Base-by-base conservation (phyloP, 2,329 filamentous ascomycete species). In the Cladosporium oxysporum region DNA sequence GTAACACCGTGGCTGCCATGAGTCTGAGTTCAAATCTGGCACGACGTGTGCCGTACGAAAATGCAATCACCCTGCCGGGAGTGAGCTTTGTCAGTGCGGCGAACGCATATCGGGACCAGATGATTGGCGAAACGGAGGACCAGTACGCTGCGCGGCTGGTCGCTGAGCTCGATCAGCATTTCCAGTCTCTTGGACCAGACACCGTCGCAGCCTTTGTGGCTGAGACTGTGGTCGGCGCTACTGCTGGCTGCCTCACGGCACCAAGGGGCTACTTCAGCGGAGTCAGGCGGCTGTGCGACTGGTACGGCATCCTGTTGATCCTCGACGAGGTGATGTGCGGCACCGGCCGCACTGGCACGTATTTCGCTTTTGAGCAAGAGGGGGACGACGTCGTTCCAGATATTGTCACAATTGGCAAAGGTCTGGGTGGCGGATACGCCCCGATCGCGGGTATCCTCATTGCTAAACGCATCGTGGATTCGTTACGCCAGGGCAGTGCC, bases 1-100 rank as follows among this genome's bases (percentile, higher is more conserved):
- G 89, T 4, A 86, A 83, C 44, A 91, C 88, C 0, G 72, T 91
- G 0, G 89, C 88, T 0, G 82, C 89, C 0, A 80, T 92, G 66
- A 83, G 84, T 0, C 78, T 89, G 18, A 83, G 88, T 12, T 87
- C 87, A 6, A 86, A 91, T 73, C 74, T 82, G 3, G 78, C 79
- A 5, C 81, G 90, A 44, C 83, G 87, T 65, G 80, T 82, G 1
- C 82, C 85, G 1, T 92, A 89, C 70, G 83, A 87, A 69, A 80
- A 82, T 0, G 79, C 89, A 21, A 77, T 90, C 1, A 26, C 16
- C 10, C 74, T 83, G 16, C 73, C 78, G 0, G 60, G 62, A 35
- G 84, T 82, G 1, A 82, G 83, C 58, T 82, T 83, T 58, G 85
- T 92, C 0, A 87, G 87, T 7, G 83, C 89, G 0, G 90, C 88